Evolutionary conservation across 306 rosid genomes (phyloP).

Genomic region (Castanospermum australe): DNA sequence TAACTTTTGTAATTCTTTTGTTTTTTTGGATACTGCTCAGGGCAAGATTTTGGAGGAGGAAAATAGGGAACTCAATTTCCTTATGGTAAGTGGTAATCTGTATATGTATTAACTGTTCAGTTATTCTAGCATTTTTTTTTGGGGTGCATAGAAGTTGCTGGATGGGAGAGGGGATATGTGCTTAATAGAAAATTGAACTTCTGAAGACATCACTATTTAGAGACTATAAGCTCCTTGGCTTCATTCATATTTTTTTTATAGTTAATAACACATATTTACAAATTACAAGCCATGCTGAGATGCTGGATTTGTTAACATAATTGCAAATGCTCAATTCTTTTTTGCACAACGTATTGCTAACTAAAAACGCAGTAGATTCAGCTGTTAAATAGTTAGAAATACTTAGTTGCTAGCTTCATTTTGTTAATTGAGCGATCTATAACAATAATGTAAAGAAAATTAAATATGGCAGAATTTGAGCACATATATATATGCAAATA

Average conservation of each 20-base stretch:
- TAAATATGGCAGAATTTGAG: too few relatives aligned
- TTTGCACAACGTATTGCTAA: background rate
- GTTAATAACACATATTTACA: background rate
- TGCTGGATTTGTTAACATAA: background rate
- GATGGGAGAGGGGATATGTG: too few relatives aligned
- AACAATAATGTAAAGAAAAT: too few relatives aligned
- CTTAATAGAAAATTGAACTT: too few relatives aligned
- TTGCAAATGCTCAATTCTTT: background rate
- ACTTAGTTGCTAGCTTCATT: background rate
- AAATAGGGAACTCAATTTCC: constrained; percentile 51
- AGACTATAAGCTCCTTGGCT: too few relatives aligned
- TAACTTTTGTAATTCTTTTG: constrained; percentile 10
- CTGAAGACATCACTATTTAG: too few relatives aligned
- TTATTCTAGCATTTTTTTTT: constrained; percentile 25
- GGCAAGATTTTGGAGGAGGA: constrained; percentile 56
- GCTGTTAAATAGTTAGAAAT: background rate
- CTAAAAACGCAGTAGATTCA: background rate
- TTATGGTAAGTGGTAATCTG: constrained; percentile 54
- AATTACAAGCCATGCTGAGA: background rate
- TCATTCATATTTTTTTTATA: background rate
- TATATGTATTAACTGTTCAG: background rate
- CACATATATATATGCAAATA: too few relatives aligned
- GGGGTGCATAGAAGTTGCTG: constrained; percentile 49
- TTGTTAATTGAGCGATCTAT: background rate
- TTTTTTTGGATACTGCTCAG: constrained; percentile 31